These are phyloP conservation scores for Gossypium davidsonii DNA, from an alignment of 441 rosid genomes.

Conservation along the genomic window DNA sequence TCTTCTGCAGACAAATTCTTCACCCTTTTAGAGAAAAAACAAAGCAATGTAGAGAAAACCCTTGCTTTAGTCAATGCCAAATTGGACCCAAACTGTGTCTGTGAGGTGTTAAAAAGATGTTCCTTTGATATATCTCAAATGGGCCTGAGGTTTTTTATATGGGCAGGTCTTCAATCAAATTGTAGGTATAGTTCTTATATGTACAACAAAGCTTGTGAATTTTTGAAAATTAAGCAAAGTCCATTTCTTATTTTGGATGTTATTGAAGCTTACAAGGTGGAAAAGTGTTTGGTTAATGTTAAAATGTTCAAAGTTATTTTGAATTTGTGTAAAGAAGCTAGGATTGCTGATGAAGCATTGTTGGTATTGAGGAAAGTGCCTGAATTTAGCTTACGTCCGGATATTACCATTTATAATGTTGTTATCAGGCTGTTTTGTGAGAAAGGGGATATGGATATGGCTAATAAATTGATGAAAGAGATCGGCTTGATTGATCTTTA, in stretches of 20 bases:
- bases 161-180: slow-evolving; percentile 66
- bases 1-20: slow-evolving; percentile 41
- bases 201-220: slow-evolving; percentile 57
- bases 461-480: slow-evolving; percentile 52
- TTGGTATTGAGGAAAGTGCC: slow-evolving; percentile 58
- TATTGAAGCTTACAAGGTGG: slow-evolving; percentile 42
- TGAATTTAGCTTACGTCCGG: slow-evolving; percentile 46
- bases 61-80: slow-evolving; percentile 33
- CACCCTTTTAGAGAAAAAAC: slow-evolving; percentile 33
- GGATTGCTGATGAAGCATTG: slow-evolving; percentile 61
- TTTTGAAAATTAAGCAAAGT: slow-evolving; percentile 43
- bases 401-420: slow-evolving; percentile 44
- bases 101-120: slow-evolving; percentile 51
- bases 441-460: slow-evolving; percentile 50
- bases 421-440: slow-evolving; percentile 66
- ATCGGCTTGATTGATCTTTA: slow-evolving; percentile 57
- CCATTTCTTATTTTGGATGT: slow-evolving; percentile 45
- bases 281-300: slow-evolving; percentile 44
- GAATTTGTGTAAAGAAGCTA: slow-evolving; percentile 61
- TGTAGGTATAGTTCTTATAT: slow-evolving; percentile 58
- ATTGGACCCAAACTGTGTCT: slow-evolving; percentile 47
- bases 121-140: slow-evolving; percentile 24
- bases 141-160: slow-evolving; percentile 72
- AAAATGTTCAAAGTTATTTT: slow-evolving; percentile 53
- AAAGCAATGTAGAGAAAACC: slow-evolving; percentile 35